Conservation (phyloP, 805 yeast genomes). For the Blastobotrys attinorum region DNA sequence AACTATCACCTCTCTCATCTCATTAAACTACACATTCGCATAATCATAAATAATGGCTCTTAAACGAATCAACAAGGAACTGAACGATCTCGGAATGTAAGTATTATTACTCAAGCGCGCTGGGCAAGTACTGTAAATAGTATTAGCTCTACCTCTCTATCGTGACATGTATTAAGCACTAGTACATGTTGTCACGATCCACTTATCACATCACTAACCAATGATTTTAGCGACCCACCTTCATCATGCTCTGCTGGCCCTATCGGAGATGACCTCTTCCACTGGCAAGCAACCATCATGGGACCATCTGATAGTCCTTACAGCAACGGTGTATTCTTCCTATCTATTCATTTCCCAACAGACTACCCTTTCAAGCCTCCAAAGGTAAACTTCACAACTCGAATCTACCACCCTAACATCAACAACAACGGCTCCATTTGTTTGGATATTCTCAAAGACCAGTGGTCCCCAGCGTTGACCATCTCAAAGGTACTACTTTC, state of each 20-base stretch:
- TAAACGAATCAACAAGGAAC: conserved; percentile 93
- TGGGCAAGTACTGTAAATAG: no score
- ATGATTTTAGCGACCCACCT: conserved; percentile 80
- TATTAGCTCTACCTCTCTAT: no score
- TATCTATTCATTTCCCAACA: conserved; percentile 95
- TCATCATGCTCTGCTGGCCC: conserved; percentile 99
- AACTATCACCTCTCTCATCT: no score
- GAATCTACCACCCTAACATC: conserved; percentile 96
- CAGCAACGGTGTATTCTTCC: conserved; percentile 90
- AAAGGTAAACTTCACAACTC: conserved; percentile 83
- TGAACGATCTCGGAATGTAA: conserved; percentile 89
- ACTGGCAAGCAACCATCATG: conserved; percentile 99
- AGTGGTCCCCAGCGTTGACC: conserved; percentile 98
- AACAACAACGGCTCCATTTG: conserved; percentile 94
- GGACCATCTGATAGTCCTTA: conserved; percentile 93
- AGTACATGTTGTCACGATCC: not conserved
- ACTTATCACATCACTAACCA: not conserved
- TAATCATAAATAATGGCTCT: conserved; percentile 81
- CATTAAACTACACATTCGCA: no score
- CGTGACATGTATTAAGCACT: not conserved
- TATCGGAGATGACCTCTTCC: conserved; percentile 93
- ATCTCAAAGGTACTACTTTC: conserved; percentile 91
- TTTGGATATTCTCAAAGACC: conserved; percentile 92
- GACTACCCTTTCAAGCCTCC: conserved; percentile 99
- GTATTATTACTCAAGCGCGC: no score